phyloP scores from a whole-genome alignment of 805 yeast species.

The Isabelozyma heimii region DNA sequence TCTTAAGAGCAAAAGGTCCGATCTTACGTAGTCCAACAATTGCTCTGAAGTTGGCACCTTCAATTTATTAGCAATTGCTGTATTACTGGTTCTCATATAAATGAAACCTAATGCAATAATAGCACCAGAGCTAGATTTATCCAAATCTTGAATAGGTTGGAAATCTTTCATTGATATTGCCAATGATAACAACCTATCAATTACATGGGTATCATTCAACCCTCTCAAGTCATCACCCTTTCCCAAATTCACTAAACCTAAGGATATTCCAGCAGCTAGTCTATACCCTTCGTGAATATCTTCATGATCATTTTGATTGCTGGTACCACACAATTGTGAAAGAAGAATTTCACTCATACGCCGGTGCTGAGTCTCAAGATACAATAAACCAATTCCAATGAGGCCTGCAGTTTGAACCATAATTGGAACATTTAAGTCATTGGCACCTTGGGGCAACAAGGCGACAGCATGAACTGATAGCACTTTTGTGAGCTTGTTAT shows the following conservation, averaged over 20 bases:
- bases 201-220: slow-evolving; percentile 59
- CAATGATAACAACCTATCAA: slow-evolving; percentile 55
- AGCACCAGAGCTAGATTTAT: slow-evolving; percentile 72
- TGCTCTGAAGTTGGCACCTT: slow-evolving; percentile 58
- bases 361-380: slow-evolving; percentile 73
- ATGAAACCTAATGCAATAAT: slow-evolving; percentile 72
- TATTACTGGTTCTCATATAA: slow-evolving; percentile 64
- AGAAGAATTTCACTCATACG: slow-evolving; percentile 80
- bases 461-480: slow-evolving; percentile 92
- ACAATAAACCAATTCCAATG: slow-evolving; percentile 84
- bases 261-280: slow-evolving; percentile 81
- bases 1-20: slow-evolving; percentile 69
- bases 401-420: slow-evolving; percentile 90
- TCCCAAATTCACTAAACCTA: slow-evolving; percentile 83
- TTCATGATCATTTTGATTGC: slow-evolving; percentile 52
- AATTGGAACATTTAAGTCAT: slow-evolving; percentile 78
- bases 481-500: slow-evolving; percentile 83
- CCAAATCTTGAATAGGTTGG: slow-evolving; percentile 55
- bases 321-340: slow-evolving; percentile 60
- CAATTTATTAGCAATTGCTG: slow-evolving; percentile 57
- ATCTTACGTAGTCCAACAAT: slow-evolving; percentile 68
- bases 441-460: slow-evolving; percentile 84
- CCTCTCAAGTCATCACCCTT: slow-evolving; percentile 62
- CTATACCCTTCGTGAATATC: slow-evolving; percentile 76
- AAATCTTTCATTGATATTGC: slow-evolving; percentile 63